These are phyloP conservation scores for Gossypium davidsonii DNA, from an alignment of 441 rosid species.

Conservation along the genomic window DNA sequence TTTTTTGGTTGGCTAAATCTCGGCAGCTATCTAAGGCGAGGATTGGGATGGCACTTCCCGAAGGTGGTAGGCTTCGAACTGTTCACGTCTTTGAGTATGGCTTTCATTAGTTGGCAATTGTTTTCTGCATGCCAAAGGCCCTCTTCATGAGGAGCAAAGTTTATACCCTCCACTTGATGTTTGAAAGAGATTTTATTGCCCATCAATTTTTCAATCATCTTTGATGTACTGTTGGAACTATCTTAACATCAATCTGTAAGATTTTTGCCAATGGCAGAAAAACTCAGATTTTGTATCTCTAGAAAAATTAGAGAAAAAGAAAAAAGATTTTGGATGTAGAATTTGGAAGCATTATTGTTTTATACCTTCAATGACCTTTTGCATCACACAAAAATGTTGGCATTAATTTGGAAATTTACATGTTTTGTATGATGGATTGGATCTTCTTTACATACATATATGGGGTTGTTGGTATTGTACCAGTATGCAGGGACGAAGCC, in stretches of 20 bases:
- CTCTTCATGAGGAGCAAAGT: conserved; percentile 33
- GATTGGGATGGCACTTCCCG: conserved; percentile 82
- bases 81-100: conserved; percentile 68
- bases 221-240: background rate
- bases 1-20: too few relatives aligned
- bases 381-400: background rate
- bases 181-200: background rate
- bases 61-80: conserved; percentile 79
- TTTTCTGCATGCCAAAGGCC: conserved; percentile 80
- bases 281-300: background rate
- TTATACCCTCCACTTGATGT: background rate
- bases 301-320: background rate
- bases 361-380: background rate
- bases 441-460: background rate
- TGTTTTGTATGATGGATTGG: background rate
- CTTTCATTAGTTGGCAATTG: conserved; percentile 81
- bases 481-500: too few relatives aligned
- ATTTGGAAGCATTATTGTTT: background rate
- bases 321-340: background rate
- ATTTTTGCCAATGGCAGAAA: background rate
- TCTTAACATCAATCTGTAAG: background rate
- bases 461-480: background rate
- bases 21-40: conserved; percentile 57
- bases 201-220: background rate
- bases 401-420: background rate